phyloP scores from a whole-genome alignment of 2,329 filamentous ascomycete species.

The Lachnum nothofagi region DNA sequence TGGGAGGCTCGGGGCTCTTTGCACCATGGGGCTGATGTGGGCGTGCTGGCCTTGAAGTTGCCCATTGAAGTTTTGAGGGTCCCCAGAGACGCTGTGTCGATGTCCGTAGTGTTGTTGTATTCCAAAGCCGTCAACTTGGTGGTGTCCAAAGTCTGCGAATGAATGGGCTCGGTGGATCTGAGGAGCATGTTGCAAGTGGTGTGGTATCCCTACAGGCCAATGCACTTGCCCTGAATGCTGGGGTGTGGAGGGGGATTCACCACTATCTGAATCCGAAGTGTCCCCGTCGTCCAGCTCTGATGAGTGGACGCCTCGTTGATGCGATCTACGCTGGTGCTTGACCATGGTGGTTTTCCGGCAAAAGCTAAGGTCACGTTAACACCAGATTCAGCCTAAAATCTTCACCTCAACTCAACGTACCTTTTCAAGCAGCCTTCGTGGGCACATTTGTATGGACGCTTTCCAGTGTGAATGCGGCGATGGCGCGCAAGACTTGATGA shows the following conservation, averaged over 20 bases:
- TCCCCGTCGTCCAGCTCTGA: constrained; percentile 42
- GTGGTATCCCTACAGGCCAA: constrained; percentile 46
- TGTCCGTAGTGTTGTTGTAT: constrained; percentile 37
- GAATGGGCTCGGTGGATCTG: constrained; percentile 47
- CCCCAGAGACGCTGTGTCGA: constrained; percentile 44
- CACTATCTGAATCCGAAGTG: constrained; percentile 35
- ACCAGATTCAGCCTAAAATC: constrained; percentile 8
- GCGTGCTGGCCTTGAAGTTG: constrained; percentile 38
- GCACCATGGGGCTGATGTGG: constrained; percentile 36
- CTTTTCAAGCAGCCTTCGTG: constrained; percentile 38
- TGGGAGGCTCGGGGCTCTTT: constrained; percentile 30
- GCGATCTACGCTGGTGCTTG: constrained; percentile 59
- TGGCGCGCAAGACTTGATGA: constrained; percentile 42
- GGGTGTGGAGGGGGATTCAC: constrained; percentile 56
- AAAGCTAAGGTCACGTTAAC: constrained; percentile 45
- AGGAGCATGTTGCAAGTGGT: constrained; percentile 24
- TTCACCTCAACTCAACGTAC: constrained; percentile 23
- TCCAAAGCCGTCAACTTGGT: constrained; percentile 37
- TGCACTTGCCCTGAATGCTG: constrained; percentile 45
- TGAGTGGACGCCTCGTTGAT: constrained; percentile 52
- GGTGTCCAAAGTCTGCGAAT: constrained; percentile 48
- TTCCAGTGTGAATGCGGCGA: constrained; percentile 67
- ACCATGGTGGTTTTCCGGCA: constrained; percentile 69
- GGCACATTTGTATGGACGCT: constrained; percentile 60
- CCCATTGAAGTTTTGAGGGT: constrained; percentile 40